Evolutionary conservation across 306 rosid species (phyloP).

Genomic region (Mucuna pruriens): DNA sequence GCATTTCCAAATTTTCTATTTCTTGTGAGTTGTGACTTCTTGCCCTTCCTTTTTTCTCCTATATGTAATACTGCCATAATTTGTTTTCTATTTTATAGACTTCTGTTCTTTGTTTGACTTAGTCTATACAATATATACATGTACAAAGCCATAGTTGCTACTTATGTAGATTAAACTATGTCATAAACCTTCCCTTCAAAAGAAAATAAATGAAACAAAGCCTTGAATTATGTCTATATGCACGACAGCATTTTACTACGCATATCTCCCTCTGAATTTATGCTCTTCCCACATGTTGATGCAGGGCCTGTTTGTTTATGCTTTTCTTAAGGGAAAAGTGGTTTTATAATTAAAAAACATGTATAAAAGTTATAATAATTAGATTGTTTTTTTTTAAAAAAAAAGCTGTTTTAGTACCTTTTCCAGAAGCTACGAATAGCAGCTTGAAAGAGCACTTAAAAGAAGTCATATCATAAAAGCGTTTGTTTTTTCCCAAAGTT

Average conservation of each 20-base stretch:
- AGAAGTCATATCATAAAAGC: not conserved
- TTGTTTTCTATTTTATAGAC: not conserved
- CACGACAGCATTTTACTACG: not conserved
- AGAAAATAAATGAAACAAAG: not conserved
- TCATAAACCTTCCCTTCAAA: not conserved
- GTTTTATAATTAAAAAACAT: not conserved
- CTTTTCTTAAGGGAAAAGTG: not conserved
- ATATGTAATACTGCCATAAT: not conserved
- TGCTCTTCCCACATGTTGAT: not conserved
- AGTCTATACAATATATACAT: slow-evolving; percentile 12
- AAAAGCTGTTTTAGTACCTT: not conserved
- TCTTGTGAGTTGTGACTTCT: not conserved
- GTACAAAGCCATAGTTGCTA: not conserved
- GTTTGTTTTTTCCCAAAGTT: not conserved
- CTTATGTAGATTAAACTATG: not conserved
- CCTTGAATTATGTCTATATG: slow-evolving; percentile 2
- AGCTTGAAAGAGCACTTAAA: not conserved
- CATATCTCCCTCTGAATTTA: not conserved
- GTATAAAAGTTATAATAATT: not conserved
- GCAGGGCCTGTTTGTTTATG: not conserved
- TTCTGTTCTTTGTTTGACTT: not conserved
- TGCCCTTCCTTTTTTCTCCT: slow-evolving; percentile 17
- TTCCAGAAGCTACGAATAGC: not conserved
- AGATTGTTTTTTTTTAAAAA: not conserved
- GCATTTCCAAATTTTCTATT: slow-evolving; percentile 23